Percentiles rank a stretch among this genome's conserved stretches.
These are phyloP conservation scores for Jacaranda copaia DNA, from an alignment of 257 asterid species.

Conservation along the genomic window DNA sequence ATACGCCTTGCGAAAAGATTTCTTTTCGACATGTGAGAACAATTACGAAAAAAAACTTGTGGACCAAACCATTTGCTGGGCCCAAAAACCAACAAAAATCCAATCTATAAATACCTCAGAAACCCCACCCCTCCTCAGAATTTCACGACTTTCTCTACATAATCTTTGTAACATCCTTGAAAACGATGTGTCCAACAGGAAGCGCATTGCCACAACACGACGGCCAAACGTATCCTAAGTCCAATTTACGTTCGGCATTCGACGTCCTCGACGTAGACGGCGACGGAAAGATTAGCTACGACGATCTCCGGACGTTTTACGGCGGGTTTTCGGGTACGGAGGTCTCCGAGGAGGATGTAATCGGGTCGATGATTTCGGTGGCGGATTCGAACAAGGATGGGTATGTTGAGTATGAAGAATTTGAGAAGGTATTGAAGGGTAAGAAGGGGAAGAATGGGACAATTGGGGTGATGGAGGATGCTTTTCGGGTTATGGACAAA, in stretches of 20 bases:
- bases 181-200: slow-evolving; percentile 87
- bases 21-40: slow-evolving; percentile 20
- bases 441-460: slow-evolving; percentile 12
- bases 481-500: slow-evolving; percentile 79
- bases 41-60: slow-evolving; percentile 30
- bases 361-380: slow-evolving; percentile 71
- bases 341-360: slow-evolving; percentile 45
- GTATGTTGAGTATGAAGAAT: slow-evolving; percentile 83
- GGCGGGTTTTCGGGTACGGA: slow-evolving; percentile 41
- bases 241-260: slow-evolving; percentile 77
- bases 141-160: background rate
- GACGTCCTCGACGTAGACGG: slow-evolving; percentile 77
- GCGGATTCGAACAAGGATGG: slow-evolving; percentile 80
- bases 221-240: slow-evolving; percentile 1
- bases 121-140: no score
- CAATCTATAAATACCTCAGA: slow-evolving; percentile 30
- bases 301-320: slow-evolving; percentile 71
- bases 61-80: slow-evolving; percentile 15
- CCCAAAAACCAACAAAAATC: background rate
- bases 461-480: slow-evolving; percentile 68
- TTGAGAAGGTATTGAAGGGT: slow-evolving; percentile 67
- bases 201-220: slow-evolving; percentile 26
- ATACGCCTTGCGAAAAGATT: slow-evolving; percentile 16
- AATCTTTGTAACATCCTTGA: background rate
- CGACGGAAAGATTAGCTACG: slow-evolving; percentile 83